Base-by-base conservation (phyloP, 257 asterid species). In the Nicotiana noctiflora region DNA sequence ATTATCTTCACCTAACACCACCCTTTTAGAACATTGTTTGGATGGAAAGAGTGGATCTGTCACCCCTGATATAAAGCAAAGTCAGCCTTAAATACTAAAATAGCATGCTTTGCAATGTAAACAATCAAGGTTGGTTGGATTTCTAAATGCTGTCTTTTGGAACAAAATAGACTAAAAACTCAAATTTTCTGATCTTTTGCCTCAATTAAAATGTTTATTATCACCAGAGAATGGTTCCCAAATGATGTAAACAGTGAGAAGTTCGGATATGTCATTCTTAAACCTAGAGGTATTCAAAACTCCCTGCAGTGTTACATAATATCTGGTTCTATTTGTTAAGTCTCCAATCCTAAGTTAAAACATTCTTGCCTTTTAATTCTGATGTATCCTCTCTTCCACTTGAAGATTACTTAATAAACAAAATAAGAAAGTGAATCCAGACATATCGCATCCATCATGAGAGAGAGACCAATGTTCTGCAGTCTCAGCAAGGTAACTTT, bases 231-330 rank as follows among this genome's bases (percentile, higher is more conserved):
- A 65, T 31, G 51, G 75, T 67, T 25, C 76, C 19, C 53, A 67
- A 67, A 67, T 34, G 29, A 11, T 21, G 18, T 34, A 27, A 67
- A 65, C 25, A 67, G 29, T 34, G 76, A 53, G 21, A 44, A 67
- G 37, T 18, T 34, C 18, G 55, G 31, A 46, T 44, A 18, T 29
- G 37, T 37, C 55, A 18, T 67, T 67, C 76, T 18, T 34, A 37
- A 46, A 67, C 53, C 29, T 34, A 67, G 46, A 67, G 76, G 53
- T 67, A 67, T 49, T 37, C 76, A 67, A 60, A 60, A 67, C 76
- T 37, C 10, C 31, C 7, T n/a, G 52, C 40, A 27, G 27, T 19
- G 55, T 37, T 37, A 23, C 53, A 67, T n/a, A 37, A 67, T 34
- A n/a, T 67, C 55, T 11, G 18, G 76, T 37, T 17, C 76, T 67